Evolutionary conservation across 805 yeast species (phyloP), one percentile per base, ranked within the genome.

Genomic region (Zygosaccharomyces bailii): DNA sequence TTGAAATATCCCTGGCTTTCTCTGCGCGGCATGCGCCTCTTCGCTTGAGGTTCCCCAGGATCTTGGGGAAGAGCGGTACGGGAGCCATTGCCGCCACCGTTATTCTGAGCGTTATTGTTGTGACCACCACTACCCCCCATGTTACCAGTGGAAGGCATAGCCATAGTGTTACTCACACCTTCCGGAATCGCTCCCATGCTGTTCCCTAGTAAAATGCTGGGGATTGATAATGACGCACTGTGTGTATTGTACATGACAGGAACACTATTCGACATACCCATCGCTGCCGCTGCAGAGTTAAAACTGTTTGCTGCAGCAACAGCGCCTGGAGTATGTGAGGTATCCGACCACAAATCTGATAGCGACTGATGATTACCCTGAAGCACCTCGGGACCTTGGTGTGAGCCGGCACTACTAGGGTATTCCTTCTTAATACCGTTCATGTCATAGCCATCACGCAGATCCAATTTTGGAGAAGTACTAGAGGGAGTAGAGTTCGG

Each of bases 1-100:
- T 52, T 57, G 29, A 56, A 59, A 63, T 23, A 38, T 30, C 10
- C 29, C 37, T 16, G 43, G 19, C n/a, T 25, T 16, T 17, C 30
- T 13, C 6, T 18, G 13, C 13, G 8, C 13, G 21, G 19, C 29
- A 20, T 4, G 3, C 16, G 33, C 8, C 30, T 20, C 30, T 25
- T 16, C 3, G 13, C 5, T 7, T 7, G 13, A 10, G 30, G 2
- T 5, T 17, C 32, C 5, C 21, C 7, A 19, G 10, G 14, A 7
- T 27, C 31, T n/a, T 27, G 31, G 11, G 23, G 33, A 24, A 16
- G 20, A 25, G 11, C 10, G 11, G 21, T 17, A 17, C 21, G 13
- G 14, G 6, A 7, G 5, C 14, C 32, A 14, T 20, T 16, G 9
- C 16, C 40, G 14, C 9, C 13, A 11, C 32, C 8, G 23, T 9